A percentile compares a stretch with the other conserved stretches of the same genome.
Conservation (phyloP, 2,329 filamentous ascomycete genomes). For the Fusarium circinatum region DNA sequence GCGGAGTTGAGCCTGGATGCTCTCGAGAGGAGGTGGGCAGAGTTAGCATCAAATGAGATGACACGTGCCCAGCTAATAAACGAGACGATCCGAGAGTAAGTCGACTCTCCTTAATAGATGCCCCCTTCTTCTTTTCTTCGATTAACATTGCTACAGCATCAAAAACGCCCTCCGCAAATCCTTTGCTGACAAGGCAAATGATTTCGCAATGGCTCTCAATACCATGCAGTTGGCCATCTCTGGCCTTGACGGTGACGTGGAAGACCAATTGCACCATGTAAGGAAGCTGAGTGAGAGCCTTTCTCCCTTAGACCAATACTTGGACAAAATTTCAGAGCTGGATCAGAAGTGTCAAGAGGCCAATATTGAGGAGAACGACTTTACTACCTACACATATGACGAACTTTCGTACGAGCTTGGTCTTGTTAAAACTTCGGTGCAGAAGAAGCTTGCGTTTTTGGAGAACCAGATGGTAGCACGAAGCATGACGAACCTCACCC, state of each 20-base stretch:
- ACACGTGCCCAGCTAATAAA: constrained; percentile 93
- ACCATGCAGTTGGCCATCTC: constrained; percentile 95
- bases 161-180: constrained; percentile 92
- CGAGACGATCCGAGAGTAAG: constrained; percentile 93
- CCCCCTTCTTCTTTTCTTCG: neutral
- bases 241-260: constrained; percentile 95
- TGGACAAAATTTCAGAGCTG: constrained; percentile 85
- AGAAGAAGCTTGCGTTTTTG: constrained; percentile 95
- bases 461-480: constrained; percentile 99
- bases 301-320: constrained; percentile 87
- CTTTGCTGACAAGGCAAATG: constrained; percentile 98
- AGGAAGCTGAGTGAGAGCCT: constrained; percentile 86
- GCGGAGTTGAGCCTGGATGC: constrained; percentile 83
- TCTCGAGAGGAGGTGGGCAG: constrained; percentile 84
- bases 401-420: constrained; percentile 94
- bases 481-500: constrained; percentile 98
- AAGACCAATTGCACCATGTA: constrained; percentile 92
- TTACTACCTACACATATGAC: constrained; percentile 98
- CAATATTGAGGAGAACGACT: constrained; percentile 99
- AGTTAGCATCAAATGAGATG: constrained; percentile 84
- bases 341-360: constrained; percentile 93
- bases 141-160: constrained; percentile 68
- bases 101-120: constrained; percentile 12
- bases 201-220: constrained; percentile 94
- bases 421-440: constrained; percentile 89